These are phyloP conservation scores for Sporisorium exsertum DNA, from an alignment of 1,284 basidiomycete genomes.

Conservation along the genomic window DNA sequence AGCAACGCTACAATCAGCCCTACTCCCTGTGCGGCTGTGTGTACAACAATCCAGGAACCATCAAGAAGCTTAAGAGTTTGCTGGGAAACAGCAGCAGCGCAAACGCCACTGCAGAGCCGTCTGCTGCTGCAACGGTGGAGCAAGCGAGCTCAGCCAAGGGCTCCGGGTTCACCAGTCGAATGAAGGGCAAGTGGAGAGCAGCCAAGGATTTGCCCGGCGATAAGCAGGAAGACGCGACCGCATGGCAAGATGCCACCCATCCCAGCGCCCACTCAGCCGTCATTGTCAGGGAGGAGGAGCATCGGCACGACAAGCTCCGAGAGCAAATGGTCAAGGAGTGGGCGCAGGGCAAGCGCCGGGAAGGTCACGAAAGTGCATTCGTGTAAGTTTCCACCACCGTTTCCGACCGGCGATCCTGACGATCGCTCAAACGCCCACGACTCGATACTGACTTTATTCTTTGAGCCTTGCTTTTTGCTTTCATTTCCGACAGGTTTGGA, in stretches of 20 bases:
- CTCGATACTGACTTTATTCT: neutral
- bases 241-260: conserved; percentile 48
- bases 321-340: conserved; percentile 38
- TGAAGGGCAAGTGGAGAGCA: conserved; percentile 46
- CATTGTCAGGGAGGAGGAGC: conserved; percentile 38
- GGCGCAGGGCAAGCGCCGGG: conserved; percentile 43
- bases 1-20: conserved; percentile 44
- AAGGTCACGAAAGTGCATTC: conserved; percentile 47
- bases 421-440: neutral
- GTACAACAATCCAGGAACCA: conserved; percentile 37
- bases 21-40: conserved; percentile 57
- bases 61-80: conserved; percentile 37
- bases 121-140: neutral
- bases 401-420: neutral
- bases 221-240: conserved; percentile 14
- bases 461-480: neutral
- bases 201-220: conserved; percentile 41
- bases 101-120: neutral
- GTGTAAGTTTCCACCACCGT: conserved; percentile 19
- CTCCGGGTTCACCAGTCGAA: conserved; percentile 23
- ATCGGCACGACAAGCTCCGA: conserved; percentile 35
- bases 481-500: conserved; percentile 19
- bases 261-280: conserved; percentile 49
- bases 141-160: conserved; percentile 6
- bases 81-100: conserved; percentile 17